Evolutionary conservation across 2,329 filamentous ascomycete genomes (phyloP).

Genomic region (Colletotrichum sp.): DNA sequence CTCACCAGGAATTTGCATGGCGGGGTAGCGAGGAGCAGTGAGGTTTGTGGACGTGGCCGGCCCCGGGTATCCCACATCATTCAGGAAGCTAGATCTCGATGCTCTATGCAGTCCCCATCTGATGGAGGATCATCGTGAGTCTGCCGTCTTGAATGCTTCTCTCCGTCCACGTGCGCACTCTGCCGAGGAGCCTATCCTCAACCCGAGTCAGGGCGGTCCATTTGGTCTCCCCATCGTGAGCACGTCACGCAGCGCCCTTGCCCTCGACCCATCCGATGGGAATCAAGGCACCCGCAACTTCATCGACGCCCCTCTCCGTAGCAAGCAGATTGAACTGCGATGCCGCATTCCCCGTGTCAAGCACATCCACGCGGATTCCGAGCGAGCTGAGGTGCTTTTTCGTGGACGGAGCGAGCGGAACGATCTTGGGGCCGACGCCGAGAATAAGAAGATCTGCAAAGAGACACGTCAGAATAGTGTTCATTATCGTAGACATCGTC

Average conservation of each 20-base stretch:
- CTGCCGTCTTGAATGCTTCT: neutral
- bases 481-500: neutral
- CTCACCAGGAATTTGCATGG: neutral
- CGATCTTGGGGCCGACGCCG: constrained; percentile 79
- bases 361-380: constrained; percentile 85
- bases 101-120: neutral
- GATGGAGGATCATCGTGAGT: neutral
- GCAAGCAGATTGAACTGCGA: constrained; percentile 94
- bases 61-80: neutral
- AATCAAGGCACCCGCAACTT: constrained; percentile 87
- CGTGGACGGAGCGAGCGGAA: constrained; percentile 78
- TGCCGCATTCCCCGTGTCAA: constrained; percentile 92
- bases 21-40: neutral
- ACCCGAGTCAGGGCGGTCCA: neutral
- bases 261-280: constrained; percentile 82
- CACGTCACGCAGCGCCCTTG: constrained; percentile 38
- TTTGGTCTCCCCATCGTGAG: neutral
- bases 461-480: neutral
- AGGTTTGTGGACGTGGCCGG: neutral
- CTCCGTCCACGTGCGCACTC: neutral
- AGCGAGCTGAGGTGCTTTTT: constrained; percentile 74
- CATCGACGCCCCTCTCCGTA: constrained; percentile 86
- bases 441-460: constrained; percentile 82
- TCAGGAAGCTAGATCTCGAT: neutral
- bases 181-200: neutral